A percentile compares a stretch with the other conserved stretches of the same genome.
Conservation (phyloP, 108 stramenopile species). For the Skeletonema tropicum region DNA sequence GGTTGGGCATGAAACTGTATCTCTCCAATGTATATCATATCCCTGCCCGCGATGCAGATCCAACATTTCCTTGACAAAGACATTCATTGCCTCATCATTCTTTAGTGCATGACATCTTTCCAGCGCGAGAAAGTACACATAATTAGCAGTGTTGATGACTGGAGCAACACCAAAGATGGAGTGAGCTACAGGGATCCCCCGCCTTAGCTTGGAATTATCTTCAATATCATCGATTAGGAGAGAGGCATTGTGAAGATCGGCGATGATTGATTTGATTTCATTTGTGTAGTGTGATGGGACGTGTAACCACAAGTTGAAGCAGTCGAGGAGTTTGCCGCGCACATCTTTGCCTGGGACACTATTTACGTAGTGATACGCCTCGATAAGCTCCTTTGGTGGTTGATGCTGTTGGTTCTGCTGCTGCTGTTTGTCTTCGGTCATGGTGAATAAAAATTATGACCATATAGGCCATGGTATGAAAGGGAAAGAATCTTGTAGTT, state of each 20-base stretch:
- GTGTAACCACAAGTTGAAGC: conserved; percentile 82
- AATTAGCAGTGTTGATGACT: conserved; percentile 96
- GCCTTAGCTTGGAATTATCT: conserved; percentile 90
- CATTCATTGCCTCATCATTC: conserved; percentile 71
- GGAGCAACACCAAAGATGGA: conserved; percentile 90
- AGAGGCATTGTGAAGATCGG: conserved; percentile 91
- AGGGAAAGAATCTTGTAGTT: too few species aligned
- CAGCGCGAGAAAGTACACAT: conserved; percentile 94
- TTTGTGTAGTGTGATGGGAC: conserved; percentile 53
- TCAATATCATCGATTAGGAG: conserved; percentile 97
- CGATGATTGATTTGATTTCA: conserved; percentile 71
- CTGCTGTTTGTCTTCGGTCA: neutral
- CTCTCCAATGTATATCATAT: conserved; percentile 89
- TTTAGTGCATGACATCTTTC: conserved; percentile 74
- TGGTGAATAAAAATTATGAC: neutral
- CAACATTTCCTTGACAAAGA: conserved; percentile 68
- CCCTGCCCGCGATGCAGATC: conserved; percentile 96
- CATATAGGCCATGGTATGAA: too few species aligned
- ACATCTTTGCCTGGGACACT: conserved; percentile 85
- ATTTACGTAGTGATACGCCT: conserved; percentile 84
- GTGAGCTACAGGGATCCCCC: conserved; percentile 94
- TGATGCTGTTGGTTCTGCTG: neutral
- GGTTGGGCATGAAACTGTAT: conserved; percentile 80
- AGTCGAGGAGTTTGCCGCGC: conserved; percentile 78
- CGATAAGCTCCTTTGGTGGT: conserved; percentile 40